phyloP scores from a whole-genome alignment of 2,329 filamentous ascomycete species.

The Trichoderma oligosporum region DNA sequence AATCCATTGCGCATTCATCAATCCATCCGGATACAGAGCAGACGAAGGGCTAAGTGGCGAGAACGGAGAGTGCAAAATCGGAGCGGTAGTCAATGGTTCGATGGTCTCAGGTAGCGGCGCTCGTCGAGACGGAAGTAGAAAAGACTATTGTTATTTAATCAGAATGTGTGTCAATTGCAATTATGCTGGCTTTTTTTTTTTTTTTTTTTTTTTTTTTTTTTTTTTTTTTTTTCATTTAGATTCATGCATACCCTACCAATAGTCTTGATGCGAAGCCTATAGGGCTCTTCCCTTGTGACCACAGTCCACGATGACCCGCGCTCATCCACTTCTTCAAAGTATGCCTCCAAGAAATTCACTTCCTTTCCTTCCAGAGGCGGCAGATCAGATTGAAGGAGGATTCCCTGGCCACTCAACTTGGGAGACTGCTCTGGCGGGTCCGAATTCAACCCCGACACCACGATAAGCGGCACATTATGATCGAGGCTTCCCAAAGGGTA shows the following conservation, averaged over 20 bases:
- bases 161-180: too few relatives aligned
- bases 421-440: slow-evolving; percentile 42
- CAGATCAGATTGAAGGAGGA: slow-evolving; percentile 66
- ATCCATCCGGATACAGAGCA: slow-evolving; percentile 80
- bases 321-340: slow-evolving; percentile 64
- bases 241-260: slow-evolving; percentile 73
- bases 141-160: slow-evolving; percentile 40
- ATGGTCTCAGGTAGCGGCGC: slow-evolving; percentile 51
- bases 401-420: slow-evolving; percentile 55
- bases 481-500: slow-evolving; percentile 76
- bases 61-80: slow-evolving; percentile 80
- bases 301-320: slow-evolving; percentile 64
- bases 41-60: slow-evolving; percentile 85
- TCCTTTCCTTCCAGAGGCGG: slow-evolving; percentile 62
- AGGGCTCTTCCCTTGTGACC: slow-evolving; percentile 49
- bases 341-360: slow-evolving; percentile 60
- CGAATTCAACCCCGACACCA: slow-evolving; percentile 70
- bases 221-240: too few relatives aligned
- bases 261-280: slow-evolving; percentile 65
- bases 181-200: too few relatives aligned
- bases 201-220: too few relatives aligned
- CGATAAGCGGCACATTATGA: slow-evolving; percentile 80
- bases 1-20: slow-evolving; percentile 79
- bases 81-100: slow-evolving; percentile 44
- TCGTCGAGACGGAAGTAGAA: slow-evolving; percentile 55